phyloP scores from a whole-genome alignment of 2,329 filamentous ascomycete species.

The Scleromitrula shiraiana region DNA sequence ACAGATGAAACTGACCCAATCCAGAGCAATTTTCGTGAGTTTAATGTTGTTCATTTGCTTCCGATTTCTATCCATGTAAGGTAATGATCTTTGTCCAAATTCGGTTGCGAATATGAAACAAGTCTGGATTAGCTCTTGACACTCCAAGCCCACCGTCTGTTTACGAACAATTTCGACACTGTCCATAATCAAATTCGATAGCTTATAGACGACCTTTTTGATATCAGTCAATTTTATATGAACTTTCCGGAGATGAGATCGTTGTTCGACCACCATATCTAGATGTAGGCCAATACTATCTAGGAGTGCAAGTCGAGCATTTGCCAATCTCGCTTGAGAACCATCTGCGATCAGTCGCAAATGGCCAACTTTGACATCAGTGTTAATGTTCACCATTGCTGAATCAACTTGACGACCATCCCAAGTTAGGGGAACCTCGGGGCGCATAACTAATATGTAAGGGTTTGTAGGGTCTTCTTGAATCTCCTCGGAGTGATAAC shows the following conservation, averaged over 20 bases:
- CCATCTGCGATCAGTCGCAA: conserved; percentile 84
- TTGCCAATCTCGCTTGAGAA: conserved; percentile 67
- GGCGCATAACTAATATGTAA: conserved; percentile 78
- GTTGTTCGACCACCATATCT: conserved; percentile 82
- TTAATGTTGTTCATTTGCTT: conserved; percentile 97
- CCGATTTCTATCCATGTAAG: conserved; percentile 92
- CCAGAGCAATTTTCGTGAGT: conserved; percentile 82
- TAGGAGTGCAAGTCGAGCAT: conserved; percentile 70
- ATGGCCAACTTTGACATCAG: conserved; percentile 81
- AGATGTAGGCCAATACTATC: conserved; percentile 77
- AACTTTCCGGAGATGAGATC: conserved; percentile 88
- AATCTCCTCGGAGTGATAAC: conserved; percentile 61
- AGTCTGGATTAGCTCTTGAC: conserved; percentile 92
- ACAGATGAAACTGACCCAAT: conserved; percentile 97
- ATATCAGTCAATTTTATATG: conserved; percentile 88
- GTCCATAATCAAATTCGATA: conserved; percentile 98
- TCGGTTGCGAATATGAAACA: conserved; percentile 99
- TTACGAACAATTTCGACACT: conserved; percentile 88
- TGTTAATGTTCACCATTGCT: conserved; percentile 65
- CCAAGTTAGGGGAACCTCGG: conserved; percentile 74
- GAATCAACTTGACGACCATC: conserved; percentile 67
- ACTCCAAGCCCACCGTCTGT: conserved; percentile 76
- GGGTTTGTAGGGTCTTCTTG: conserved; percentile 70
- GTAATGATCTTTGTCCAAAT: conserved; percentile 87
- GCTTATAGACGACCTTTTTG: conserved; percentile 88